phyloP scores from a whole-genome alignment of 2,329 filamentous ascomycete species.

The Leptographium procerum region DNA sequence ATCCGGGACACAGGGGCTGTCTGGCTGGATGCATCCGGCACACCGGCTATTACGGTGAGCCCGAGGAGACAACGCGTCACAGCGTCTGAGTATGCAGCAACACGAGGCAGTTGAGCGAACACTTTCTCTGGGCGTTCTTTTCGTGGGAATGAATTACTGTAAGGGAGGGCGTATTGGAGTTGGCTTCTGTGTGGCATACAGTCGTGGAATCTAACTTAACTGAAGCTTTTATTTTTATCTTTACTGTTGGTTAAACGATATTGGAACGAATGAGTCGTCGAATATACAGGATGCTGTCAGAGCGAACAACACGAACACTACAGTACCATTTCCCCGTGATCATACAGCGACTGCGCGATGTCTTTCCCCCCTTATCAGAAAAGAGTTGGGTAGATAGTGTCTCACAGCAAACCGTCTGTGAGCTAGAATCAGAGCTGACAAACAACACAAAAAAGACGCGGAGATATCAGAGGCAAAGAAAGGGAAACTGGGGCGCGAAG shows the following conservation, averaged over 20 bases:
- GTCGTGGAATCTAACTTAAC: too few relatives aligned
- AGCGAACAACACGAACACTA: neutral
- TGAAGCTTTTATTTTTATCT: neutral
- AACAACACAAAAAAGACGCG: neutral
- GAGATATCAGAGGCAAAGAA: neutral
- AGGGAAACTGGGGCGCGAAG: neutral
- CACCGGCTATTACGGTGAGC: constrained; percentile 35
- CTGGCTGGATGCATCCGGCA: constrained; percentile 57
- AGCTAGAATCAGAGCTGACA: neutral
- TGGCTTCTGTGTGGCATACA: too few relatives aligned
- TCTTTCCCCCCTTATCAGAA: neutral
- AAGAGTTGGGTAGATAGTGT: neutral
- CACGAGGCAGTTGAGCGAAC: too few relatives aligned
- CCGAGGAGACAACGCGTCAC: constrained; percentile 1
- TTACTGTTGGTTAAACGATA: neutral
- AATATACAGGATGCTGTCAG: neutral
- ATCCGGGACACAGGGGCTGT: constrained; percentile 44
- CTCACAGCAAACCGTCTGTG: neutral
- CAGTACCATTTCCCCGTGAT: neutral
- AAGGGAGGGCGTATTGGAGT: too few relatives aligned
- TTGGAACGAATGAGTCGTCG: neutral
- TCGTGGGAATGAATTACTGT: neutral
- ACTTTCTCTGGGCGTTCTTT: too few relatives aligned
- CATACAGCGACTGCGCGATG: constrained; percentile 2
- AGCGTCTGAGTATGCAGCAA: neutral